Percentiles rank a stretch among this genome's conserved stretches.
phyloP scores from a whole-genome alignment of 176 grass and related monocot species.

The Panicum miliaceum region DNA sequence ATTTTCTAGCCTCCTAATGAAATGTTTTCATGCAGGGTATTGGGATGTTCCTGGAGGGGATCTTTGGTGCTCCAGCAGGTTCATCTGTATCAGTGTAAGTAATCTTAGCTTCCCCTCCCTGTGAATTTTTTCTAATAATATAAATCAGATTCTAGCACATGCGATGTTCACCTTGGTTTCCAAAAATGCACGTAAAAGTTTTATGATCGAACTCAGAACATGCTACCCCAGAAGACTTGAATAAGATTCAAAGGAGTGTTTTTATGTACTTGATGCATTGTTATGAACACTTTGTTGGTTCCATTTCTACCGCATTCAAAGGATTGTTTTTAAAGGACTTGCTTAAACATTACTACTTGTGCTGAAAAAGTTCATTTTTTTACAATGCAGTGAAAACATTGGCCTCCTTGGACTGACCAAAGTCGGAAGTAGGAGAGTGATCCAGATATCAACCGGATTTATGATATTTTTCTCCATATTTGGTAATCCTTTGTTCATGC shows the following conservation, averaged over 20 bases:
- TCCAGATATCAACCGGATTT: conserved; percentile 95
- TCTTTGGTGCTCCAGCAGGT: conserved; percentile 77
- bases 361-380: conserved; percentile 2
- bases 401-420: conserved; percentile 88
- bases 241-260: not conserved
- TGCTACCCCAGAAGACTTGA: not conserved
- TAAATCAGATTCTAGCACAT: conserved; percentile 3
- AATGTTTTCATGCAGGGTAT: conserved; percentile 65
- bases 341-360: conserved; percentile 19
- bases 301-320: conserved; percentile 9
- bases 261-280: not conserved
- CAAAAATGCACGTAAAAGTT: not conserved
- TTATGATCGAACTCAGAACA: not conserved
- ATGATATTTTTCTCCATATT: conserved; percentile 99
- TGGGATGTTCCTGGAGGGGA: conserved; percentile 88
- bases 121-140: not conserved
- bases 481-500: conserved; percentile 59
- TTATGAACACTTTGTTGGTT: conserved; percentile 14
- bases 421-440: conserved; percentile 90
- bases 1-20: not conserved
- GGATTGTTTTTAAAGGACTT: conserved; percentile 9
- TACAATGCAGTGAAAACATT: conserved; percentile 82
- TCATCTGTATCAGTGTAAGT: conserved; percentile 91
- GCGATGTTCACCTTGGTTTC: not conserved
- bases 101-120: conserved; percentile 14